A percentile compares a stretch with the other conserved stretches of the same genome.
These are phyloP conservation scores for Nemophila menziesii DNA, from an alignment of 257 asterid species.

Conservation along the genomic window DNA sequence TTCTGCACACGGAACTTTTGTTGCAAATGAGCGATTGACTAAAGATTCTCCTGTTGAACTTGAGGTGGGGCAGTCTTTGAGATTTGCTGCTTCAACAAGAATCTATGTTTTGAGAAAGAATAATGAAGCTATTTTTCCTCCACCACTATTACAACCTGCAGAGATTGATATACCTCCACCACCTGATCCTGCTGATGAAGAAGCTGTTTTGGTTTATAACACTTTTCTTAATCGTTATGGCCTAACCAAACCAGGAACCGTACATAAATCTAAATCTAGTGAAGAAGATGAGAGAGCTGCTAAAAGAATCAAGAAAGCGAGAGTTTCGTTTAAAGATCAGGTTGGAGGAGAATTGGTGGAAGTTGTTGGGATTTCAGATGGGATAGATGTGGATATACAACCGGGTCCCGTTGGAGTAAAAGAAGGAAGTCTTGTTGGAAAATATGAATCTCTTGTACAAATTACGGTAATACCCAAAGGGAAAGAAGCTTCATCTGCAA, in stretches of 20 bases:
- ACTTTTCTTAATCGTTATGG: constrained; percentile 74
- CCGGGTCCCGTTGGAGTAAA: constrained; percentile 91
- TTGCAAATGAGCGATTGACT: constrained; percentile 79
- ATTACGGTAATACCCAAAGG: constrained; percentile 79
- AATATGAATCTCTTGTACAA: constrained; percentile 89
- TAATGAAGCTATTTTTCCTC: constrained; percentile 68
- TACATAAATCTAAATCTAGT: constrained; percentile 26
- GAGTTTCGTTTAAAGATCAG: constrained; percentile 81
- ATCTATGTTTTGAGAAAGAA: constrained; percentile 65
- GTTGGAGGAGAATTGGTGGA: constrained; percentile 84
- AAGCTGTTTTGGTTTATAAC: constrained; percentile 80
- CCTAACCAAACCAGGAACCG: constrained; percentile 27
- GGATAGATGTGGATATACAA: constrained; percentile 90
- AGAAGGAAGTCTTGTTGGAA: constrained; percentile 98
- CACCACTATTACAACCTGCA: constrained; percentile 38
- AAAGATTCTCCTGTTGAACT: constrained; percentile 85
- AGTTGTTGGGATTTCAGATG: constrained; percentile 81
- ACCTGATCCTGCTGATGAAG: constrained; percentile 87
- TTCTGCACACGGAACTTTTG: constrained; percentile 97
- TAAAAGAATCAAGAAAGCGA: constrained; percentile 59
- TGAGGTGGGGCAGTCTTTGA: constrained; percentile 81
- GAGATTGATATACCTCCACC: constrained; percentile 67
- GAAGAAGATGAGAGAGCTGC: constrained; percentile 36
- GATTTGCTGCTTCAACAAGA: constrained; percentile 96
- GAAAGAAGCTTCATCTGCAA: constrained; percentile 40